These are phyloP conservation scores for Phytophthora colocasiae DNA, from an alignment of 352 stramenopile species.

Conservation along the genomic window DNA sequence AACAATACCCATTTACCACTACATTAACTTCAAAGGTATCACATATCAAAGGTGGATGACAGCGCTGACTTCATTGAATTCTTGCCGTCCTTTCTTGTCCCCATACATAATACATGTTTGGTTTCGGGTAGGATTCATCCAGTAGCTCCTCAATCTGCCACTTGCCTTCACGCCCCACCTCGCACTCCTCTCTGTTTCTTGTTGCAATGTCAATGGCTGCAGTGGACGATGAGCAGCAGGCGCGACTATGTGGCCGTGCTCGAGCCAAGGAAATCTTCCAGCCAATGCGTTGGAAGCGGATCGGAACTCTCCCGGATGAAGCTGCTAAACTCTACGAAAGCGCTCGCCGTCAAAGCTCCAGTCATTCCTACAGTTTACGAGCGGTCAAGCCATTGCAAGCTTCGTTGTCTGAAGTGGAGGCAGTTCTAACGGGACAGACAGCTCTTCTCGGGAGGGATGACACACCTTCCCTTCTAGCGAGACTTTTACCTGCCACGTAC, in stretches of 20 bases:
- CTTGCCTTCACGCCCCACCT: constrained; percentile 8
- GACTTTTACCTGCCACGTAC: constrained; percentile 55
- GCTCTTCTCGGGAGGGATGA: constrained; percentile 26
- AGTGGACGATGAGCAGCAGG: constrained; percentile 63
- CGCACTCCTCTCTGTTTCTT: not conserved
- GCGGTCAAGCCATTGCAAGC: constrained; percentile 61
- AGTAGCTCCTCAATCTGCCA: constrained; percentile 14
- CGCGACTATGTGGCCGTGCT: constrained; percentile 53
- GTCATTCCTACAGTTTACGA: constrained; percentile 49
- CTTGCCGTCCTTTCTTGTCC: constrained; percentile 1
- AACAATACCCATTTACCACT: not conserved
- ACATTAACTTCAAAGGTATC: not conserved
- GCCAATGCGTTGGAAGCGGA: constrained; percentile 73
- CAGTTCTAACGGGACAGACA: constrained; percentile 53
- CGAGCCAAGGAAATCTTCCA: constrained; percentile 79
- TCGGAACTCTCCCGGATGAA: constrained; percentile 55
- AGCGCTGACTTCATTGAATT: constrained; percentile 23
- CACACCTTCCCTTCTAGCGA: constrained; percentile 43
- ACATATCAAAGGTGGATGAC: constrained; percentile 10
- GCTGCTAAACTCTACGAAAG: constrained; percentile 71
- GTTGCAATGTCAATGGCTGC: constrained; percentile 33
- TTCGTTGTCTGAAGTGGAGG: constrained; percentile 60
- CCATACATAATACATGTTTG: not conserved
- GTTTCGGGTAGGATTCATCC: constrained; percentile 10
- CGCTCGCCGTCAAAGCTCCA: constrained; percentile 16